These are phyloP conservation scores for Zygotorulaspora florentina DNA, from an alignment of 805 yeast species.

Conservation along the genomic window DNA sequence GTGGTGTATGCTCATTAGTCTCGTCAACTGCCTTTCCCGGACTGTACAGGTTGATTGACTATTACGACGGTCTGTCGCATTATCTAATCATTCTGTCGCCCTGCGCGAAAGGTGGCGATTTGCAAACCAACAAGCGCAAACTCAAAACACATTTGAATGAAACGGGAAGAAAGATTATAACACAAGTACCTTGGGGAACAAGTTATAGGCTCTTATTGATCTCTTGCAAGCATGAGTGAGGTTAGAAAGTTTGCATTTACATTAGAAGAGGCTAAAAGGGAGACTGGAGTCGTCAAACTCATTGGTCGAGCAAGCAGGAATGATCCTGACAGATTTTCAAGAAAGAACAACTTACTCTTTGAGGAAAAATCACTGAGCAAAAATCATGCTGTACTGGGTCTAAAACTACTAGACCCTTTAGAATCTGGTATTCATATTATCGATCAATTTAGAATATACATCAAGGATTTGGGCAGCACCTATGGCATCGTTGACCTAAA, in stretches of 20 bases:
- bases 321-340: constrained; percentile 15
- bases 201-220: background rate
- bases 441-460: constrained; percentile 23
- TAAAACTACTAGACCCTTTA: constrained; percentile 19
- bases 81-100: background rate
- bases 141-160: background rate
- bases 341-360: constrained; percentile 19
- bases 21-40: no score
- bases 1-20: no score
- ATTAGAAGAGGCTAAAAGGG: constrained; percentile 14
- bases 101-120: background rate
- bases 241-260: constrained; percentile 13
- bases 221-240: constrained; percentile 9
- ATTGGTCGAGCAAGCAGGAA: constrained; percentile 22
- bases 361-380: constrained; percentile 22
- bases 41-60: no score
- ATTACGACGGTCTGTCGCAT: no score
- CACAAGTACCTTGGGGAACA: background rate
- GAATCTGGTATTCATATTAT: constrained; percentile 9
- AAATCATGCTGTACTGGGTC: constrained; percentile 23
- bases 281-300: constrained; percentile 14
- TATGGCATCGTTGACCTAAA: constrained; percentile 27
- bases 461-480: constrained; percentile 22
- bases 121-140: background rate
- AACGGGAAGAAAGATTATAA: background rate